Evolutionary conservation across 75 land plant species (phyloP).

Genomic region (Cryptomeria japonica): DNA sequence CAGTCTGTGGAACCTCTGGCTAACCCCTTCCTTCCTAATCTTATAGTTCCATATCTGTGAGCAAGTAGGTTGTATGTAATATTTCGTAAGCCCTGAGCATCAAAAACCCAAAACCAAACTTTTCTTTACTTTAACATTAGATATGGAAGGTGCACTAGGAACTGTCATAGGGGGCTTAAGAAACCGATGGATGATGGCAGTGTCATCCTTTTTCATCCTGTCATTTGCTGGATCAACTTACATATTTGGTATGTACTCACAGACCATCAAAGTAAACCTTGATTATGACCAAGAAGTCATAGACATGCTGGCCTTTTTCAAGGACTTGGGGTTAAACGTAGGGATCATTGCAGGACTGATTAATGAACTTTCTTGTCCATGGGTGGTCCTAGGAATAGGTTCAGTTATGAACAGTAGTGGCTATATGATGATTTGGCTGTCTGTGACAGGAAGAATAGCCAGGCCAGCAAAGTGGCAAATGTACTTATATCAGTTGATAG

Average conservation of each 20-base stretch:
- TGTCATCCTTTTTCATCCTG: conserved; percentile 26
- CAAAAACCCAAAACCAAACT: neutral
- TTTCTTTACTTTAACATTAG: neutral
- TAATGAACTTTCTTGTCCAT: conserved; percentile 28
- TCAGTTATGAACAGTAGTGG: conserved; percentile 24
- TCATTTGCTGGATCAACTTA: conserved; percentile 36
- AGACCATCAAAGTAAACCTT: conserved; percentile 23
- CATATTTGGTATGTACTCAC: conserved; percentile 39
- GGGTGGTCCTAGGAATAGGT: conserved; percentile 31
- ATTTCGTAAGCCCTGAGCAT: neutral
- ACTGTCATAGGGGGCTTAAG: conserved; percentile 6
- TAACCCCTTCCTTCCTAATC: neutral
- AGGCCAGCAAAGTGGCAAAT: conserved; percentile 38
- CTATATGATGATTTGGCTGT: conserved; percentile 43
- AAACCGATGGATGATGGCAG: conserved; percentile 41
- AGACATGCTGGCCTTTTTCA: conserved; percentile 37
- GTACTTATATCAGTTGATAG: conserved; percentile 33
- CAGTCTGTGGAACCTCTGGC: neutral
- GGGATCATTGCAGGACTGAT: conserved; percentile 36
- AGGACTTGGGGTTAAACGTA: conserved; percentile 36
- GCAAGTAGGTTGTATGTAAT: neutral
- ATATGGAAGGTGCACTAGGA: neutral
- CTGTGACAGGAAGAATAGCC: conserved; percentile 27
- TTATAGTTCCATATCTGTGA: neutral
- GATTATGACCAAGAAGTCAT: conserved; percentile 26